phyloP scores from a whole-genome alignment of 805 yeast genomes.

The Saccharomycopsis fodiens region DNA sequence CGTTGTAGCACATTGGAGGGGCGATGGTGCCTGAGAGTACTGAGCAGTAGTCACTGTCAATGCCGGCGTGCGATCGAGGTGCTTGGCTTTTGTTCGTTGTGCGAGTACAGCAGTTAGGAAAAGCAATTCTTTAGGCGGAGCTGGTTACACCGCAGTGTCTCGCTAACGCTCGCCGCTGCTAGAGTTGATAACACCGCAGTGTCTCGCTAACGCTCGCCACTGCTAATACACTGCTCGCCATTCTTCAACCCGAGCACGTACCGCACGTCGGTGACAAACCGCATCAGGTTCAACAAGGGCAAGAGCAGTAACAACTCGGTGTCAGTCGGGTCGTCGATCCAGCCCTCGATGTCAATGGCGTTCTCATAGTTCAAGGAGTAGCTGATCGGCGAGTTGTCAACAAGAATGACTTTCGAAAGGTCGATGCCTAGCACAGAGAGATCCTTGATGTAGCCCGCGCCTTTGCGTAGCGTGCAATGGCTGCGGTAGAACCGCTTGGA shows the following conservation, averaged over 20 bases:
- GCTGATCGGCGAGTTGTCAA: slow-evolving; percentile 91
- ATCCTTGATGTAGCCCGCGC: slow-evolving; percentile 84
- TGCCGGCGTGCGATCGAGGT: no score
- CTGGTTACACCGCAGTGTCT: no score
- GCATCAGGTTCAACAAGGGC: slow-evolving; percentile 70
- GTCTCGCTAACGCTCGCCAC: no score
- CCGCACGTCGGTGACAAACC: slow-evolving; percentile 81
- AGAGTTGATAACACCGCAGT: no score
- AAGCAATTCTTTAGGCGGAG: no score
- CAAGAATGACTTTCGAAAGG: slow-evolving; percentile 60
- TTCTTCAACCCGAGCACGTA: slow-evolving; percentile 62
- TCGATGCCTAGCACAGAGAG: slow-evolving; percentile 37
- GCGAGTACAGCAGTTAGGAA: no score
- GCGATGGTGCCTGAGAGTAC: no score
- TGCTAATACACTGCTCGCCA: slow-evolving; percentile 59
- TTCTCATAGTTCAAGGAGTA: slow-evolving; percentile 78
- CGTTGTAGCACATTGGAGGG: no score
- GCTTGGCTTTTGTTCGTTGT: no score
- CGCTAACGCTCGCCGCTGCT: no score
- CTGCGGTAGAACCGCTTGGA: slow-evolving; percentile 63
- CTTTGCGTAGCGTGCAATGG: slow-evolving; percentile 69
- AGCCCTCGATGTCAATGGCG: slow-evolving; percentile 91
- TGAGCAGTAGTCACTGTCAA: no score
- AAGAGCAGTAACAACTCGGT: slow-evolving; percentile 71
- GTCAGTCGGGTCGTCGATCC: slow-evolving; percentile 96